Conservation (phyloP, 805 yeast genomes). For the Candida coleopterorum region DNA sequence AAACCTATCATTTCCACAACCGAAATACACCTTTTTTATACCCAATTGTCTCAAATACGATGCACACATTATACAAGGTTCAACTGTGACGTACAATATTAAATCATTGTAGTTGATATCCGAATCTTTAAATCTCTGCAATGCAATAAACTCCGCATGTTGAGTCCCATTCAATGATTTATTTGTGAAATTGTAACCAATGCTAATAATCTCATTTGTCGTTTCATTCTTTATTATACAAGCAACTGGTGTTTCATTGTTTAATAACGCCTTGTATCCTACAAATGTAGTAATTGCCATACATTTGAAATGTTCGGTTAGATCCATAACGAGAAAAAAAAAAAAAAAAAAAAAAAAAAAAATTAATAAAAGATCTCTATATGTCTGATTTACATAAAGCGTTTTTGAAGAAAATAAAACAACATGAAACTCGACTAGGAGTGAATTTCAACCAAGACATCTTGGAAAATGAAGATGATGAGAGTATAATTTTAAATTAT, state of each 20-base stretch:
- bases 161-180: conserved; percentile 78
- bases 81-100: conserved; percentile 87
- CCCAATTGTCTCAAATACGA: conserved; percentile 80
- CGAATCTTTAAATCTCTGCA: conserved; percentile 32
- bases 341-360: too few relatives aligned
- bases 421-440: conserved; percentile 20
- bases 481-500: conserved; percentile 1
- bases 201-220: conserved; percentile 51
- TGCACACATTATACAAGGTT: conserved; percentile 98
- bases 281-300: conserved; percentile 36
- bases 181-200: conserved; percentile 85
- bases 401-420: conserved; percentile 20
- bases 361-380: too few relatives aligned
- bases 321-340: too few relatives aligned
- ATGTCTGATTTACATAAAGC: conserved; percentile 28
- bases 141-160: conserved; percentile 90
- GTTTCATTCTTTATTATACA: conserved; percentile 27
- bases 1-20: conserved; percentile 92
- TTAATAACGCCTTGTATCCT: conserved; percentile 33
- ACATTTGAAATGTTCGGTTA: conserved; percentile 17
- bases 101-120: conserved; percentile 42
- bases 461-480: conserved; percentile 4
- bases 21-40: conserved; percentile 71
- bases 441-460: conserved; percentile 11
- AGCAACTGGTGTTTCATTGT: conserved; percentile 40